phyloP scores from a whole-genome alignment of 2,329 filamentous ascomycete species.

The Penicillium sp. region DNA sequence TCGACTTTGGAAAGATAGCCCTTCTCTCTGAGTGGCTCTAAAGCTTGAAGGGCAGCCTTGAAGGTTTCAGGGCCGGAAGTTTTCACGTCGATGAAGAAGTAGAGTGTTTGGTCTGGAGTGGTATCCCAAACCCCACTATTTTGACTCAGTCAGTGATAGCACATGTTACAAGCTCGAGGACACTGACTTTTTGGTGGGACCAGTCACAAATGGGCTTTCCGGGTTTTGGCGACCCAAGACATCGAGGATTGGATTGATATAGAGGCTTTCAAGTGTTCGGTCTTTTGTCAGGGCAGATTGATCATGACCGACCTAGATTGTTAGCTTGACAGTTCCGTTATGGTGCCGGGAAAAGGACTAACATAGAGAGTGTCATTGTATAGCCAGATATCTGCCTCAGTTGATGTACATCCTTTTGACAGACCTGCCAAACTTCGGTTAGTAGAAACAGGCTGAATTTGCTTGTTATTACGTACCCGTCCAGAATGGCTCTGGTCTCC shows the following conservation, averaged over 20 bases:
- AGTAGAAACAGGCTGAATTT: conserved; percentile 7
- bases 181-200: conserved; percentile 51
- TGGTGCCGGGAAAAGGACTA: conserved; percentile 16
- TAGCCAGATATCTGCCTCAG: conserved; percentile 64
- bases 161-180: not conserved
- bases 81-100: conserved; percentile 66
- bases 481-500: conserved; percentile 48
- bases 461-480: conserved; percentile 37
- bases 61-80: conserved; percentile 59
- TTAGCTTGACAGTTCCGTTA: not conserved
- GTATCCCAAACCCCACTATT: conserved; percentile 61
- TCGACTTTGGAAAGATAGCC: conserved; percentile 57
- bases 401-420: conserved; percentile 57
- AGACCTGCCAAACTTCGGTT: conserved; percentile 44
- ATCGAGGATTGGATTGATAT: conserved; percentile 60
- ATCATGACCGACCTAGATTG: conserved; percentile 56
- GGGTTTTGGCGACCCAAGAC: conserved; percentile 60
- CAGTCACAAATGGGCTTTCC: conserved; percentile 49
- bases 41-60: conserved; percentile 55
- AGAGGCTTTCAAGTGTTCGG: conserved; percentile 59
- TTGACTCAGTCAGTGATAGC: conserved; percentile 5
- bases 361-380: conserved; percentile 58
- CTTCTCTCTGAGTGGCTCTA: conserved; percentile 57
- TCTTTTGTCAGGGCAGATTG: conserved; percentile 51
- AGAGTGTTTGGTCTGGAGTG: conserved; percentile 56